These are phyloP conservation scores for Phaeophleospora eucalypticola DNA, from an alignment of 2,329 filamentous ascomycete genomes.

Conservation along the genomic window DNA sequence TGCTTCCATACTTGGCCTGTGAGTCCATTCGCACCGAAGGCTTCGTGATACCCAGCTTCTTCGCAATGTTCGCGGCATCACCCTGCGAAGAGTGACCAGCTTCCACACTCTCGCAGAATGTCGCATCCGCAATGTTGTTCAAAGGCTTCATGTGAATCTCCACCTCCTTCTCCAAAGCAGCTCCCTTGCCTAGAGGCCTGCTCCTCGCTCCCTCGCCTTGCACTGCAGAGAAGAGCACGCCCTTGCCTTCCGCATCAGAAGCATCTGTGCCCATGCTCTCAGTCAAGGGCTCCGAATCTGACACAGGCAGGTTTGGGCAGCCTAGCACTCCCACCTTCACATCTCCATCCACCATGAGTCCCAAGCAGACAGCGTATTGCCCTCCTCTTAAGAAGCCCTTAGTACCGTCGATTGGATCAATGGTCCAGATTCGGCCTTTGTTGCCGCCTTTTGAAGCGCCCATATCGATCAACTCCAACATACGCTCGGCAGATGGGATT, in stretches of 20 bases:
- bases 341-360: conserved; percentile 84
- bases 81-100: conserved; percentile 85
- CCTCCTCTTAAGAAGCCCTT: conserved; percentile 95
- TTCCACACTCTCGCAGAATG: conserved; percentile 96
- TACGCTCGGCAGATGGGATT: conserved; percentile 60
- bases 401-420: conserved; percentile 96
- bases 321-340: conserved; percentile 92
- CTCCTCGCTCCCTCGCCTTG: conserved; percentile 75
- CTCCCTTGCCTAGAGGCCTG: conserved; percentile 60
- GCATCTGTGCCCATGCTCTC: conserved; percentile 70
- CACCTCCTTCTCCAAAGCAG: conserved; percentile 51
- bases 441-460: conserved; percentile 66
- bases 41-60: conserved; percentile 78
- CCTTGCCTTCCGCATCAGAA: conserved; percentile 68
- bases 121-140: conserved; percentile 69
- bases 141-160: conserved; percentile 76
- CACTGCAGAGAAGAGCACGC: conserved; percentile 84
- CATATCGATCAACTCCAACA: conserved; percentile 56
- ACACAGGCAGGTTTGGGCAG: conserved; percentile 89
- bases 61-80: conserved; percentile 80
- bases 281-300: conserved; percentile 68
- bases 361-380: conserved; percentile 94
- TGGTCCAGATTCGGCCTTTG: conserved; percentile 82
- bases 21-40: conserved; percentile 95
- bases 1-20: conserved; percentile 95